Evolutionary conservation across 768 basidiomycete species (phyloP).

Genomic region (Lentinula lateritia): DNA sequence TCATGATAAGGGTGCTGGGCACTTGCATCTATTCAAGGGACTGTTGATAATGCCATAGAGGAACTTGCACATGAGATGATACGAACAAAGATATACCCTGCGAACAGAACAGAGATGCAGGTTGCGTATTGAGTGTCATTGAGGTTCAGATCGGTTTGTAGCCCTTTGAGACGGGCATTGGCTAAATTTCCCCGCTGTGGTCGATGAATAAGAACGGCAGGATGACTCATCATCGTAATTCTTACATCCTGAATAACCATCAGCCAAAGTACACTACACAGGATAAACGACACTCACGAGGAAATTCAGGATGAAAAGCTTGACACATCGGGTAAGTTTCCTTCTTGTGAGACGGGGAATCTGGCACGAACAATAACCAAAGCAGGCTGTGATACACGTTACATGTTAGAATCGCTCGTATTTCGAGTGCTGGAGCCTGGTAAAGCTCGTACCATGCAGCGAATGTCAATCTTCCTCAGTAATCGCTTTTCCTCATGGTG

Average conservation of each 20-base stretch:
- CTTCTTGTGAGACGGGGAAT: neutral
- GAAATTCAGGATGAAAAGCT: slow-evolving; percentile 13
- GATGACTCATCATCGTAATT: neutral
- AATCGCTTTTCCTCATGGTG: slow-evolving; percentile 8
- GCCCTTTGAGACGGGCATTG: slow-evolving; percentile 18
- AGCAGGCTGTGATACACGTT: slow-evolving; percentile 2
- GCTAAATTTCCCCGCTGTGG: slow-evolving; percentile 10
- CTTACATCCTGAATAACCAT: neutral
- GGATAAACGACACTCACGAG: slow-evolving; percentile 1
- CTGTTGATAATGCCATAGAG: neutral
- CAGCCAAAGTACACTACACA: neutral
- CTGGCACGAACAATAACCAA: slow-evolving; percentile 7
- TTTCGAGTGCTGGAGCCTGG: too few species aligned
- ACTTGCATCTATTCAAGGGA: slow-evolving; percentile 14
- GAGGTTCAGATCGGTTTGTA: slow-evolving; percentile 18
- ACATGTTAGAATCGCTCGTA: too few species aligned
- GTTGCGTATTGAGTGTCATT: slow-evolving; percentile 19
- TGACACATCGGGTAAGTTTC: neutral
- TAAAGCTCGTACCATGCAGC: slow-evolving; percentile 9
- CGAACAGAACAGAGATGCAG: slow-evolving; percentile 16
- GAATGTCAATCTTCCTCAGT: slow-evolving; percentile 10
- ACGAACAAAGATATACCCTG: slow-evolving; percentile 19
- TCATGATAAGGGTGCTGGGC: slow-evolving; percentile 24
- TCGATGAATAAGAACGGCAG: neutral
- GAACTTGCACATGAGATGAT: too few species aligned